These are phyloP conservation scores for Boletus sp. DNA, from an alignment of 768 basidiomycete genomes.

Conservation along the genomic window DNA sequence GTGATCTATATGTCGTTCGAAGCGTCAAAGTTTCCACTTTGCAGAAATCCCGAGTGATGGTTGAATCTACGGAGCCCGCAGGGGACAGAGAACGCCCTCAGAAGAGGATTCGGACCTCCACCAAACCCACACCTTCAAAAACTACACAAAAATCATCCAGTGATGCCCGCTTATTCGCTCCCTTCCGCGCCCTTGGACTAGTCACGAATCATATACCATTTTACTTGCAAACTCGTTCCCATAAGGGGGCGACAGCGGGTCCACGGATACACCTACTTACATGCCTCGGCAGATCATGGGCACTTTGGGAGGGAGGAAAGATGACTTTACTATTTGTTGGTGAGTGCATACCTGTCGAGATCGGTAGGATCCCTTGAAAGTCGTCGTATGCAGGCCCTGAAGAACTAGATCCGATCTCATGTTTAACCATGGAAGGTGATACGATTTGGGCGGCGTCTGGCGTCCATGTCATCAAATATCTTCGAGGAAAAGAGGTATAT, in stretches of 20 bases:
- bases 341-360: constrained; percentile 37
- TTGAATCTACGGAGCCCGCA: constrained; percentile 13
- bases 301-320: constrained; percentile 93
- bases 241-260: constrained; percentile 81
- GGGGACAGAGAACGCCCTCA: constrained; percentile 19
- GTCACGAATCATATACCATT: constrained; percentile 91
- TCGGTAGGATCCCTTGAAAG: neutral
- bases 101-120: constrained; percentile 21
- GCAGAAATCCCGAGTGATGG: constrained; percentile 16
- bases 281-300: constrained; percentile 87
- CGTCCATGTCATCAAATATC: constrained; percentile 65
- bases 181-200: constrained; percentile 93
- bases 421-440: constrained; percentile 79
- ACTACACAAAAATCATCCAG: constrained; percentile 4
- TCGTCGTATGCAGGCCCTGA: constrained; percentile 66
- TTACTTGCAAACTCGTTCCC: constrained; percentile 76
- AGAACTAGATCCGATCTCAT: constrained; percentile 64
- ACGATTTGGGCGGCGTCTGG: constrained; percentile 82
- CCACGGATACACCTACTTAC: constrained; percentile 83
- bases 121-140: constrained; percentile 1
- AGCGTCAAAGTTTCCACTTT: neutral
- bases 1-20: neutral
- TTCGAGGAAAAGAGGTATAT: constrained; percentile 82
- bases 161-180: constrained; percentile 66
- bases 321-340: constrained; percentile 93